phyloP scores from a whole-genome alignment of 1,139 yeast genomes.

The Starmera stellimalicola region DNA sequence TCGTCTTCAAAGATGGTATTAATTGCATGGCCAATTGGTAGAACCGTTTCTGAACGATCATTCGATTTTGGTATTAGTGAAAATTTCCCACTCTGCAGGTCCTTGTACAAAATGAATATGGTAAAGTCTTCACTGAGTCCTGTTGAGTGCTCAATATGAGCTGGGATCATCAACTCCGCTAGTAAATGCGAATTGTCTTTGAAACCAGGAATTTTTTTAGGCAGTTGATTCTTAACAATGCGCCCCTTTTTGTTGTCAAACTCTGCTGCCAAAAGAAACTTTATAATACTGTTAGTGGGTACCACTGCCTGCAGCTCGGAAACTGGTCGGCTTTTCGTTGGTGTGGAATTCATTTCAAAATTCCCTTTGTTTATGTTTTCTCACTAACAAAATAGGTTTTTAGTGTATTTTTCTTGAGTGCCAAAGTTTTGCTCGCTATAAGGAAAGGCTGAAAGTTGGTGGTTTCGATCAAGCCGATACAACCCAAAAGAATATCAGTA shows the following conservation, averaged over 20 bases:
- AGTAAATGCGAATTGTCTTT: conserved; percentile 32
- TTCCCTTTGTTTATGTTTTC: no score
- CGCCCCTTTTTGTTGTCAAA: conserved; percentile 53
- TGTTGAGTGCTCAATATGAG: conserved; percentile 18
- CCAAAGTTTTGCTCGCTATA: no score
- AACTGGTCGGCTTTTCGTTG: no score
- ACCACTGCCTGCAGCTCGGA: no score
- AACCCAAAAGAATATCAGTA: no score
- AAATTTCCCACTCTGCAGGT: conserved; percentile 8
- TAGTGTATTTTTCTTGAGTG: no score
- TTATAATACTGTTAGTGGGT: no score
- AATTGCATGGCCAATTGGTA: conserved; percentile 10
- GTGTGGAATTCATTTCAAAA: no score
- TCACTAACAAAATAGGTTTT: no score
- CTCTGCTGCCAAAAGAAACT: conserved; percentile 42
- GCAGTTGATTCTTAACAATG: conserved; percentile 38
- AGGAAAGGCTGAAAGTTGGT: no score
- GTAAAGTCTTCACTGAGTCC: conserved; percentile 11
- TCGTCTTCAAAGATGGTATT: conserved; percentile 14
- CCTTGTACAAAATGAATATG: conserved; percentile 13
- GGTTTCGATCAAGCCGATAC: no score
- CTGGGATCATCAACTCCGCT: conserved; percentile 48
- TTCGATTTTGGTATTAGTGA: conserved; percentile 12
- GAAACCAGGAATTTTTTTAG: conserved; percentile 28
- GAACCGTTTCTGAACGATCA: no score